Conservation (phyloP, 2,329 filamentous ascomycete genomes). For the Apiospora marii region DNA sequence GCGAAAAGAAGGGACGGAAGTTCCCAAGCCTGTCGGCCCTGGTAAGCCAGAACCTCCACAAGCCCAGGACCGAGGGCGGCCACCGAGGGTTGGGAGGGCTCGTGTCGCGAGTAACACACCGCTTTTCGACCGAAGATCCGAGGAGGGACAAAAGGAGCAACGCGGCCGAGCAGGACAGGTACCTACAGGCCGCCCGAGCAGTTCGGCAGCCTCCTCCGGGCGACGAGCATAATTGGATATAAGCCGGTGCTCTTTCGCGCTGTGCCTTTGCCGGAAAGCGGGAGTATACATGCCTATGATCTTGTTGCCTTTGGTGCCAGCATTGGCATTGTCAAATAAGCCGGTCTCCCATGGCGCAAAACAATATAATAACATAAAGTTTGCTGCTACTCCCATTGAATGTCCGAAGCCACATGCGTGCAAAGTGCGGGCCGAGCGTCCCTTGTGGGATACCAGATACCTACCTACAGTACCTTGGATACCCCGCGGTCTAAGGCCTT, state of each 20-base stretch:
- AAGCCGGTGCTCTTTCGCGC: background rate
- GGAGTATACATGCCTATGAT: too few species aligned
- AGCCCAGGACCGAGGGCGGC: background rate
- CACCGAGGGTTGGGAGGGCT: conserved; percentile 19
- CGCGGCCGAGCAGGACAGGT: background rate
- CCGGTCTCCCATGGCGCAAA: background rate
- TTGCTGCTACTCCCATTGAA: background rate
- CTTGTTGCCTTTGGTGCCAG: background rate
- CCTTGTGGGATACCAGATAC: background rate
- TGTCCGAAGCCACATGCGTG: conserved; percentile 9
- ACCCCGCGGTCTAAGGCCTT: background rate
- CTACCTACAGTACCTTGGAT: too few species aligned
- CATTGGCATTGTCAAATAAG: background rate
- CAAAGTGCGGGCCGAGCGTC: background rate
- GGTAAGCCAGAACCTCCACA: background rate
- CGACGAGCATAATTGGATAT: conserved; percentile 13
- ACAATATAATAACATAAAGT: background rate
- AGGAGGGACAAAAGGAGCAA: conserved; percentile 22
- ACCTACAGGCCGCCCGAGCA: background rate
- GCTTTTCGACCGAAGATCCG: conserved; percentile 23
- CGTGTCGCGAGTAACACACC: conserved; percentile 25
- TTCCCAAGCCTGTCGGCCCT: conserved; percentile 10
- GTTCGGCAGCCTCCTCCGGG: conserved; percentile 6
- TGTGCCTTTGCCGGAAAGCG: too few species aligned
- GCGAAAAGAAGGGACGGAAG: background rate